A percentile compares a stretch with the other conserved stretches of the same genome.
These are phyloP conservation scores for Boeremia exigua DNA, from an alignment of 2,329 filamentous ascomycete species.

Conservation along the genomic window DNA sequence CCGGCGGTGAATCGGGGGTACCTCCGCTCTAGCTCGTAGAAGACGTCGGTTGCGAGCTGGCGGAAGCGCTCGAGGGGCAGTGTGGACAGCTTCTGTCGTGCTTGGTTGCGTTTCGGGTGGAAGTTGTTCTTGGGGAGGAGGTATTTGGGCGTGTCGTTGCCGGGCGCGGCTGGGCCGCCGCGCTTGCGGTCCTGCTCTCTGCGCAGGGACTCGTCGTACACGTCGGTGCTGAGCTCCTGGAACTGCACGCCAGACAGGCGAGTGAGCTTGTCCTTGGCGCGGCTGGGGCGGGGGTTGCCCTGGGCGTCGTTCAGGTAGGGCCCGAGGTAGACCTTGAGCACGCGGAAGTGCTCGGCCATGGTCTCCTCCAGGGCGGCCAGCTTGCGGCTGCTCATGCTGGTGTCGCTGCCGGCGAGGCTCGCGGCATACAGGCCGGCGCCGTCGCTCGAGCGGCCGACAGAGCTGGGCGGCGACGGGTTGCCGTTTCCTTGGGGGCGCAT, in stretches of 20 bases:
- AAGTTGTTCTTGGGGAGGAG: slow-evolving; percentile 87
- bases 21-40: slow-evolving; percentile 88
- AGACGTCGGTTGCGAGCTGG: slow-evolving; percentile 93
- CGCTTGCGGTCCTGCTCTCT: slow-evolving; percentile 70
- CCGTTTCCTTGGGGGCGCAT: slow-evolving; percentile 52
- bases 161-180: slow-evolving; percentile 56
- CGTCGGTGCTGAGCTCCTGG: slow-evolving; percentile 95
- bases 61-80: slow-evolving; percentile 85
- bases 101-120: slow-evolving; percentile 96
- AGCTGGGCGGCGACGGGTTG: slow-evolving; percentile 84
- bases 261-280: slow-evolving; percentile 92
- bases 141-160: slow-evolving; percentile 60
- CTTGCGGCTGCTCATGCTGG: slow-evolving; percentile 64
- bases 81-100: slow-evolving; percentile 92
- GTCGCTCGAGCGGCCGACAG: slow-evolving; percentile 83
- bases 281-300: slow-evolving; percentile 76
- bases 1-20: slow-evolving; percentile 79
- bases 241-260: slow-evolving; percentile 91
- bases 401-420: slow-evolving; percentile 57
- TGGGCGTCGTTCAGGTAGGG: slow-evolving; percentile 75
- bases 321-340: slow-evolving; percentile 77
- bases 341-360: slow-evolving; percentile 79
- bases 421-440: slow-evolving; percentile 70
- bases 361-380: slow-evolving; percentile 68
- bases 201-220: slow-evolving; percentile 91